These are phyloP conservation scores for Aspergillus luchuensis DNA, from an alignment of 2,329 filamentous ascomycete genomes.

Conservation along the genomic window DNA sequence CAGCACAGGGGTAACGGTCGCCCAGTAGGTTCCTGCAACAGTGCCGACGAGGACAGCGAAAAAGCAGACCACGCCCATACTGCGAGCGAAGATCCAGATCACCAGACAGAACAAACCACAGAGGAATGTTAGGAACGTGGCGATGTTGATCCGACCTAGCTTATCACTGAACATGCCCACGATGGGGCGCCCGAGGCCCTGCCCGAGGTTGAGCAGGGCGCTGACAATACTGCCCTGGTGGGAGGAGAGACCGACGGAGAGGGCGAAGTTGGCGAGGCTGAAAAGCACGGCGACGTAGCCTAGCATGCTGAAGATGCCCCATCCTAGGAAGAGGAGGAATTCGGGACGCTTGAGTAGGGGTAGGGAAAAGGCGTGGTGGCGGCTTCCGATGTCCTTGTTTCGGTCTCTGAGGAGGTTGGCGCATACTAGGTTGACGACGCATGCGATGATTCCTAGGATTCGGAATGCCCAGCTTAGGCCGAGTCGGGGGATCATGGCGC, in stretches of 20 bases:
- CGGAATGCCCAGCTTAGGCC: constrained; percentile 64
- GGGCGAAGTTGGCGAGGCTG: constrained; percentile 64
- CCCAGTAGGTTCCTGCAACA: constrained; percentile 63
- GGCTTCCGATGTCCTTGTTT: constrained; percentile 58
- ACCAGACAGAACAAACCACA: constrained; percentile 61
- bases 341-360: constrained; percentile 56
- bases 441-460: constrained; percentile 59
- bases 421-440: constrained; percentile 55
- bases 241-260: constrained; percentile 59
- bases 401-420: constrained; percentile 59
- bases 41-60: constrained; percentile 61
- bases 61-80: constrained; percentile 60
- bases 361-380: constrained; percentile 56
- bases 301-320: constrained; percentile 64
- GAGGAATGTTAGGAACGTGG: constrained; percentile 56
- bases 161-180: constrained; percentile 65
- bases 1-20: constrained; percentile 59
- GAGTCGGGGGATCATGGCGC: constrained; percentile 59
- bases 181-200: constrained; percentile 58
- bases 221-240: constrained; percentile 64
- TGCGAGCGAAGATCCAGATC: constrained; percentile 63
- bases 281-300: constrained; percentile 68
- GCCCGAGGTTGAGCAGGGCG: constrained; percentile 65
- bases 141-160: constrained; percentile 65
- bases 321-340: constrained; percentile 60